A percentile compares a stretch with the other conserved stretches of the same genome.
These are phyloP conservation scores for Citropsis articulata DNA, from an alignment of 345 rosid genomes.

Conservation along the genomic window DNA sequence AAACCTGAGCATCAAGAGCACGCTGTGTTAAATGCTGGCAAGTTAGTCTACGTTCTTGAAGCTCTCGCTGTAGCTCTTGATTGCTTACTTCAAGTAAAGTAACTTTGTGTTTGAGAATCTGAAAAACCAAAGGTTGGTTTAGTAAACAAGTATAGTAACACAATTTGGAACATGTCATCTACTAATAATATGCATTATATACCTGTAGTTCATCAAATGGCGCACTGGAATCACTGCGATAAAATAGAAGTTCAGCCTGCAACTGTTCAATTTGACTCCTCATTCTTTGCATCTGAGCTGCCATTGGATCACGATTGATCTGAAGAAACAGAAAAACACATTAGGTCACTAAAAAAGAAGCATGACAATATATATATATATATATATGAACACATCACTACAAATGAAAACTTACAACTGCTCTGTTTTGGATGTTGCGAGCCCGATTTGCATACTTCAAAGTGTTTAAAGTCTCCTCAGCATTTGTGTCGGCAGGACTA, in stretches of 20 bases:
- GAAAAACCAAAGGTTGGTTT: slow-evolving; percentile 16
- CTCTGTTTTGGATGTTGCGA: slow-evolving; percentile 95
- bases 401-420: slow-evolving; percentile 57
- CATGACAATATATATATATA: not conserved
- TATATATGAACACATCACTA: not conserved
- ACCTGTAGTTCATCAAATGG: slow-evolving; percentile 96
- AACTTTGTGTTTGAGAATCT: slow-evolving; percentile 86
- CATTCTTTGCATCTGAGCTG: slow-evolving; percentile 83
- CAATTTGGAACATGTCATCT: not conserved
- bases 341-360: not conserved
- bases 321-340: slow-evolving; percentile 18
- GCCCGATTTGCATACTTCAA: slow-evolving; percentile 98
- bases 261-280: slow-evolving; percentile 92
- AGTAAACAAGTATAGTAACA: slow-evolving; percentile 11
- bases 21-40: slow-evolving; percentile 72
- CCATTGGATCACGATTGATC: slow-evolving; percentile 92
- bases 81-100: slow-evolving; percentile 89
- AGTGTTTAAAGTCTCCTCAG: slow-evolving; percentile 94
- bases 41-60: slow-evolving; percentile 60
- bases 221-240: slow-evolving; percentile 59
- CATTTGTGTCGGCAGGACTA: slow-evolving; percentile 98
- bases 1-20: slow-evolving; percentile 89
- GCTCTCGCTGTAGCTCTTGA: slow-evolving; percentile 67
- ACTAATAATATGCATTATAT: not conserved
- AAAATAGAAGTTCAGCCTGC: slow-evolving; percentile 80